These are phyloP conservation scores for Cymbopogon citratus DNA, from an alignment of 176 grass and related monocot species.

Conservation along the genomic window DNA sequence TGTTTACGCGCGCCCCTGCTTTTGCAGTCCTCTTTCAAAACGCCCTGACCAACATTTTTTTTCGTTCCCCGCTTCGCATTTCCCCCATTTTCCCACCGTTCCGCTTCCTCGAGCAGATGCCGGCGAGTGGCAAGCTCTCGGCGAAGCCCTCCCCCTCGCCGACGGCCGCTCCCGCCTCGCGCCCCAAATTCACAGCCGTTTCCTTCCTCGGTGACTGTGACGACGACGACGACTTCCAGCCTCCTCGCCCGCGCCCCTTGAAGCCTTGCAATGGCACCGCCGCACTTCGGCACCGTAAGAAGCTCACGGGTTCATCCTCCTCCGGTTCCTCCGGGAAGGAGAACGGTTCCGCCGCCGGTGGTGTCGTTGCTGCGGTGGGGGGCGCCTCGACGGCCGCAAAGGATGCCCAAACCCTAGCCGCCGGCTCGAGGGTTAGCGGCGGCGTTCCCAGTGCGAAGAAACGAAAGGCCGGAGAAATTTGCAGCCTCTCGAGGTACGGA, in stretches of 20 bases:
- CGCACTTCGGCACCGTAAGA: slow-evolving; percentile 36
- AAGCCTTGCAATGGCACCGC: slow-evolving; percentile 32
- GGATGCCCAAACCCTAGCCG: slow-evolving; percentile 30
- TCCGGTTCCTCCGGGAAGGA: slow-evolving; percentile 46
- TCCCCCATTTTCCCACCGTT: not conserved
- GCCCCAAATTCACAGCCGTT: not conserved
- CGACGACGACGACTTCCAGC: slow-evolving; percentile 62
- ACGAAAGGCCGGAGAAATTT: not conserved
- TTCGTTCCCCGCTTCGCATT: not conserved
- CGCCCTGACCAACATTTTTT: not conserved
- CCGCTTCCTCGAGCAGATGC: slow-evolving; percentile 21
- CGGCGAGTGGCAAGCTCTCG: slow-evolving; percentile 19
- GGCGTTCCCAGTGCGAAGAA: not conserved
- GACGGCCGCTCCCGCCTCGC: not conserved
- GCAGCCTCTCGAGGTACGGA: not conserved
- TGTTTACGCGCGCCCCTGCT: too few relatives aligned
- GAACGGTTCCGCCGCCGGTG: slow-evolving; percentile 8
- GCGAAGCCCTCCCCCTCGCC: slow-evolving; percentile 24
- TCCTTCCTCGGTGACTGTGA: not conserved
- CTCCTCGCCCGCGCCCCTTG: slow-evolving; percentile 32
- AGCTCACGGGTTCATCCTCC: slow-evolving; percentile 15
- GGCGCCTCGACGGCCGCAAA: not conserved
- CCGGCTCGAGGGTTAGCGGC: slow-evolving; percentile 16
- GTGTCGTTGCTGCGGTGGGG: not conserved
- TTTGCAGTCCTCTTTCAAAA: slow-evolving; percentile 26